A percentile compares a stretch with the other conserved stretches of the same genome.
These are phyloP conservation scores for Debaryomyces tyrocola DNA, from an alignment of 805 yeast genomes.

Conservation along the genomic window DNA sequence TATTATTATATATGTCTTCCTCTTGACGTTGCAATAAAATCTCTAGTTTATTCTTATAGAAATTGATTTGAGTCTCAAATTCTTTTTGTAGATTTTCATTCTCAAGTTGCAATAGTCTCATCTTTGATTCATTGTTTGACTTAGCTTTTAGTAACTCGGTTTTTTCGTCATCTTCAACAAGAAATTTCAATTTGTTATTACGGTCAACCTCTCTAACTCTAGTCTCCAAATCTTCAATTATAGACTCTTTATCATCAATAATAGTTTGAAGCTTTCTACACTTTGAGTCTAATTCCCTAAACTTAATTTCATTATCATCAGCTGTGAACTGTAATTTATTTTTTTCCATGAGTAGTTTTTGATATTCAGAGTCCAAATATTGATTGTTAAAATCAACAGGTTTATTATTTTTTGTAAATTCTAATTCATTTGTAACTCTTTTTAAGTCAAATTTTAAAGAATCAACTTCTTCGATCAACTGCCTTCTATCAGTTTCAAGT, in stretches of 20 bases:
- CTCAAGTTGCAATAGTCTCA: slow-evolving; percentile 38
- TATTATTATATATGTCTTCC: slow-evolving; percentile 2
- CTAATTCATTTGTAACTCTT: slow-evolving; percentile 36
- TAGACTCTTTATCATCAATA: slow-evolving; percentile 36
- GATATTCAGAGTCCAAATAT: slow-evolving; percentile 11
- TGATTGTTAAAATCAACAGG: background rate
- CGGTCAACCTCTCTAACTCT: slow-evolving; percentile 33
- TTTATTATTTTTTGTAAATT: slow-evolving; percentile 22
- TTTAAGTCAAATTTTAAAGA: slow-evolving; percentile 35
- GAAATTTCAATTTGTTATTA: slow-evolving; percentile 15
- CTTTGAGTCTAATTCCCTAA: slow-evolving; percentile 16
- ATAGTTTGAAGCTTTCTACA: slow-evolving; percentile 12
- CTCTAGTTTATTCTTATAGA: slow-evolving; percentile 30
- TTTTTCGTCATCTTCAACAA: slow-evolving; percentile 35
- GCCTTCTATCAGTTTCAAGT: slow-evolving; percentile 28
- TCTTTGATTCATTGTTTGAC: slow-evolving; percentile 36
- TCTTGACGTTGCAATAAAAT: slow-evolving; percentile 14
- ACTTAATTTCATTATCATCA: slow-evolving; percentile 8
- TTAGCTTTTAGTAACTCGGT: slow-evolving; percentile 34
- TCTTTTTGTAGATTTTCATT: slow-evolving; percentile 34
- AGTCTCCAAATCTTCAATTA: slow-evolving; percentile 29
- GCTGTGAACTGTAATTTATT: slow-evolving; percentile 20
- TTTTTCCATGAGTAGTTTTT: slow-evolving; percentile 9
- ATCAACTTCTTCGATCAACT: slow-evolving; percentile 29
- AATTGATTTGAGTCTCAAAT: slow-evolving; percentile 33